Percentiles rank a stretch among this genome's conserved stretches.
Evolutionary conservation across 257 asterid genomes (phyloP).

Genomic region (Nicotiana benthamiana): DNA sequence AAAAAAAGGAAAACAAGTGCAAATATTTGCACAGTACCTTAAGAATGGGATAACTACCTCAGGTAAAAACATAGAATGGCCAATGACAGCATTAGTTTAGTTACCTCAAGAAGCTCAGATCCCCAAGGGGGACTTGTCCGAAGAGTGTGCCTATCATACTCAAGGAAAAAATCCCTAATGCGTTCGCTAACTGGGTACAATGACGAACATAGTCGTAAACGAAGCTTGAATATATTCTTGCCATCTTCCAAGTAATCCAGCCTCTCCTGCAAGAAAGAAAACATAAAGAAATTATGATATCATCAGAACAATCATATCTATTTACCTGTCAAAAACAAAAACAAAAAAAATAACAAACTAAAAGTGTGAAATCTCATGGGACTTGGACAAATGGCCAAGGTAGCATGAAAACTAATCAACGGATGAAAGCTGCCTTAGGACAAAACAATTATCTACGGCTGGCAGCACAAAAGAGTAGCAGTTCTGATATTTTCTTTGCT

Average conservation of each 20-base stretch:
- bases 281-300: constrained; percentile 4
- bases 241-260: constrained; percentile 96
- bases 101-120: constrained; percentile 98
- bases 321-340: not conserved
- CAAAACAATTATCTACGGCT: not conserved
- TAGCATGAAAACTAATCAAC: not conserved
- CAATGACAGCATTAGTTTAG: constrained; percentile 9
- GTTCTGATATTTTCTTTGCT: not conserved
- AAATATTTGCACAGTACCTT: not conserved
- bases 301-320: not conserved
- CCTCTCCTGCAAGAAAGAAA: constrained; percentile 59
- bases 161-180: constrained; percentile 95
- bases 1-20: not conserved
- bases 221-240: constrained; percentile 80
- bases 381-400: not conserved
- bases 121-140: constrained; percentile 99
- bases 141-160: constrained; percentile 92
- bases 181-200: constrained; percentile 93
- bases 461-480: not conserved
- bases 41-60: constrained; percentile 8
- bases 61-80: not conserved
- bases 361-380: not conserved
- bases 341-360: not conserved
- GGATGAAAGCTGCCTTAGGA: not conserved
- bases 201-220: constrained; percentile 88